phyloP scores from a whole-genome alignment of 306 rosid species.

The Vigna nakashimae region DNA sequence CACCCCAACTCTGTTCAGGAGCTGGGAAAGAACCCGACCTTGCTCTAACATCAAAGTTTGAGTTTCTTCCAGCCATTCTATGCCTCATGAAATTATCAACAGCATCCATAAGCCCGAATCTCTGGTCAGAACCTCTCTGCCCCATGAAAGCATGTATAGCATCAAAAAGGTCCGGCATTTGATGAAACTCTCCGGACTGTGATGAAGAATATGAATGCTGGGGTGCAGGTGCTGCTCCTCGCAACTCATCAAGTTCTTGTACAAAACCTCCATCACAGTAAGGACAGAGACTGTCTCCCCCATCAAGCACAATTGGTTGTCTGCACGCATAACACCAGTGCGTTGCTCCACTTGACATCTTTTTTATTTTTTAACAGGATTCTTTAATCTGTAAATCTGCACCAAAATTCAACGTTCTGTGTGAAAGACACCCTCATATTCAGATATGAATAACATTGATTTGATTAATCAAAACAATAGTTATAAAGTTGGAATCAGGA shows the following conservation, averaged over 20 bases:
- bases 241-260: conserved; percentile 61
- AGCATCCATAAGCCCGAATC: conserved; percentile 53
- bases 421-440: conserved; percentile 15
- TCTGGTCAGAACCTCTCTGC: conserved; percentile 57
- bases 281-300: conserved; percentile 57
- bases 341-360: conserved; percentile 71
- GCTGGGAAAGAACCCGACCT: conserved; percentile 52
- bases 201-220: conserved; percentile 34
- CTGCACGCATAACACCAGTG: conserved; percentile 80
- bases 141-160: conserved; percentile 57
- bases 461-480: conserved; percentile 1
- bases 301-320: conserved; percentile 55
- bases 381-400: conserved; percentile 18
- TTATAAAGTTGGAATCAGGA: conserved; percentile 20
- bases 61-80: conserved; percentile 67
- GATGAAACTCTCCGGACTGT: conserved; percentile 49
- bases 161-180: conserved; percentile 60
- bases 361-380: conserved; percentile 43
- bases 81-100: conserved; percentile 58
- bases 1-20: conserved; percentile 61
- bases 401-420: conserved; percentile 32
- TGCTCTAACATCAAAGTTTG: conserved; percentile 59
- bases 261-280: conserved; percentile 70
- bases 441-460: conserved; percentile 4
- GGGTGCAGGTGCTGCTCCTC: conserved; percentile 38